Evolutionary conservation across 106 monocot species (phyloP).

Genomic region (Cymbidium sinense): DNA sequence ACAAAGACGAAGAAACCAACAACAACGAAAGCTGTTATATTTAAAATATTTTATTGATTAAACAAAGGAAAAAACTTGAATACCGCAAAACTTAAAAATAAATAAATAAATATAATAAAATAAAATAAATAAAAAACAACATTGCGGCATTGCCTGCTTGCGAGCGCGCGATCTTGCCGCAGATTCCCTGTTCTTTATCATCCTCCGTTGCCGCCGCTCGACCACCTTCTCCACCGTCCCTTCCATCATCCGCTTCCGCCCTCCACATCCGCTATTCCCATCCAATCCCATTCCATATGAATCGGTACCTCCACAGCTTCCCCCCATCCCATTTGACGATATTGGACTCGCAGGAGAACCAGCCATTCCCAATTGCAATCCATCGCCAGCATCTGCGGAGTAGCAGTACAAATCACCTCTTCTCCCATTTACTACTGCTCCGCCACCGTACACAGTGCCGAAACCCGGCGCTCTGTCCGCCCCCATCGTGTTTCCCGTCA

Average conservation of each 20-base stretch:
- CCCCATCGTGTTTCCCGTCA: too few species aligned
- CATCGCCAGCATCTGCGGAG: conserved; percentile 2
- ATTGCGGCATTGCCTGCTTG: conserved; percentile 41
- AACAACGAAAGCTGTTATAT: too few species aligned
- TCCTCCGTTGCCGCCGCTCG: conserved; percentile 53
- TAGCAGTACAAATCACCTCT: neutral
- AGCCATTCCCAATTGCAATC: neutral
- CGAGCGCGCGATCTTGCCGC: conserved; percentile 69
- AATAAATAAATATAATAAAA: neutral
- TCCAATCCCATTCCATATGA: neutral
- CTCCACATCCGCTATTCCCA: neutral
- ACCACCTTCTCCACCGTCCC: conserved; percentile 42
- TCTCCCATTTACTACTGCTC: conserved; percentile 11
- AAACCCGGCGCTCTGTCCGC: neutral
- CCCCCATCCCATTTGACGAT: conserved; percentile 24
- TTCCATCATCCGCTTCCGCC: conserved; percentile 21
- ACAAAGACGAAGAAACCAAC: too few species aligned
- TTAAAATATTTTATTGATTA: too few species aligned
- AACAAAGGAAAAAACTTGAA: too few species aligned
- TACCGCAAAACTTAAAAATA: too few species aligned
- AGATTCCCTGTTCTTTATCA: conserved; percentile 72
- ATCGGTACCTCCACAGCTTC: neutral
- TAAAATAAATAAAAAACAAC: too few species aligned
- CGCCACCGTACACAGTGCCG: neutral
- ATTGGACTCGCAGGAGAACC: conserved; percentile 33